These are phyloP conservation scores for Blastomyces gilchristii DNA, from an alignment of 2,329 filamentous ascomycete species.

Conservation along the genomic window DNA sequence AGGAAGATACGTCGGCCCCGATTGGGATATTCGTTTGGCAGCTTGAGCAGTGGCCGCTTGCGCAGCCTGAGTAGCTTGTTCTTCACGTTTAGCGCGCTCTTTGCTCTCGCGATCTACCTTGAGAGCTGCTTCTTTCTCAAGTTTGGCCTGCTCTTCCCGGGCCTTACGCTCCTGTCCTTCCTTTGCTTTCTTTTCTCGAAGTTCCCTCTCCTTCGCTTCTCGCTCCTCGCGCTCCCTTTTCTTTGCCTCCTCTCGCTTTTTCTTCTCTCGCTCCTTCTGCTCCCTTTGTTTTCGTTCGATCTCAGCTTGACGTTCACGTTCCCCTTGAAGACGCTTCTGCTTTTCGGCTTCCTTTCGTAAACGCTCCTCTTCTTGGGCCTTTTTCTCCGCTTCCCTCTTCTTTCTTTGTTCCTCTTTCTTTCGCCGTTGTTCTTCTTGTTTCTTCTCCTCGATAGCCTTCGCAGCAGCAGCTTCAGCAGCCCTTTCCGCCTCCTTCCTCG, in stretches of 20 bases:
- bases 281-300: constrained; percentile 74
- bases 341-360: constrained; percentile 77
- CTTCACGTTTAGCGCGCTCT: constrained; percentile 39
- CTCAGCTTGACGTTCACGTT: constrained; percentile 76
- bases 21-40: constrained; percentile 49
- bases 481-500: constrained; percentile 76
- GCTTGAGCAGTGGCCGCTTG: constrained; percentile 15
- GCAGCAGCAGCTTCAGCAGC: constrained; percentile 73
- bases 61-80: constrained; percentile 24
- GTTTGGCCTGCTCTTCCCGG: constrained; percentile 40
- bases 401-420: constrained; percentile 83
- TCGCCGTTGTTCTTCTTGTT: constrained; percentile 65
- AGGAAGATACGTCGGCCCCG: constrained; percentile 46
- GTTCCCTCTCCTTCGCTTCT: constrained; percentile 59
- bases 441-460: constrained; percentile 65
- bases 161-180: constrained; percentile 51
- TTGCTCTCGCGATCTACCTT: constrained; percentile 39
- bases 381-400: constrained; percentile 84
- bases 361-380: constrained; percentile 80
- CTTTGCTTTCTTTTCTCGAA: constrained; percentile 55
- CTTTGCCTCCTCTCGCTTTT: constrained; percentile 57
- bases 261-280: constrained; percentile 71
- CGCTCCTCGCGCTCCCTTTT: constrained; percentile 63
- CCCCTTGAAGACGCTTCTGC: constrained; percentile 66
- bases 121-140: constrained; percentile 42